Conservation (phyloP, 768 basidiomycete species). For the Neoboletus magnificus region DNA sequence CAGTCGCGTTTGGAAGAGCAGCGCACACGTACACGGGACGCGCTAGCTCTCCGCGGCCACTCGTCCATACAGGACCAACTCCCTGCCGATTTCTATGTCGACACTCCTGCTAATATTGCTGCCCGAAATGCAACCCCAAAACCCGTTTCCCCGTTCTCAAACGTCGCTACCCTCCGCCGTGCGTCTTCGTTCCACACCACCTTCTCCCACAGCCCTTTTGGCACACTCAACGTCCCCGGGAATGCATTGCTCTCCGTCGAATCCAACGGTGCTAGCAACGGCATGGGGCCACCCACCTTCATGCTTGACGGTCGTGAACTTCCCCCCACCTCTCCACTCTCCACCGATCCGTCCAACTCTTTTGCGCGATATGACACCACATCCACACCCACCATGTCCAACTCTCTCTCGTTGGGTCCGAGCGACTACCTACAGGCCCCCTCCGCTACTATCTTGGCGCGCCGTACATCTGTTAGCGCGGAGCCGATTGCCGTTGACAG, state of each 20-base stretch:
- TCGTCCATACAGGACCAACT: conserved; percentile 50
- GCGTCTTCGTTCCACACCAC: conserved; percentile 51
- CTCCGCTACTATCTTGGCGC: conserved; percentile 75
- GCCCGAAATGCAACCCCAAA: conserved; percentile 35
- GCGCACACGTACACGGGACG: conserved; percentile 66
- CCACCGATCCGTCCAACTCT: conserved; percentile 40
- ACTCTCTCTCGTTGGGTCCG: conserved; percentile 37
- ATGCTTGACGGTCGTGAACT: conserved; percentile 57
- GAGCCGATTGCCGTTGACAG: conserved; percentile 90
- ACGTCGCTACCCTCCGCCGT: conserved; percentile 39
- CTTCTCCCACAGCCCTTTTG: conserved; percentile 68
- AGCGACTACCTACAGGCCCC: conserved; percentile 73
- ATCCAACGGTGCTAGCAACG: conserved; percentile 26
- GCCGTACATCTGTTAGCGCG: conserved; percentile 92
- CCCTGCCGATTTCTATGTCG: conserved; percentile 57
- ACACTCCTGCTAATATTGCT: conserved; percentile 41
- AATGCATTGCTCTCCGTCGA: conserved; percentile 68
- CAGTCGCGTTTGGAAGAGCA: conserved; percentile 85
- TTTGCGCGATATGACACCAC: conserved; percentile 52
- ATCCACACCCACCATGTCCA: conserved; percentile 44
- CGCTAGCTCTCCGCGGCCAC: conserved; percentile 45
- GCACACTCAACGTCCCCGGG: conserved; percentile 74
- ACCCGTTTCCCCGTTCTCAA: conserved; percentile 56
- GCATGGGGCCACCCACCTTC: conserved; percentile 50
- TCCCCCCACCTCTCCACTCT: conserved; percentile 60